Conservation (phyloP, 1,139 yeast species). For the Magnusiomyces ingens region DNA sequence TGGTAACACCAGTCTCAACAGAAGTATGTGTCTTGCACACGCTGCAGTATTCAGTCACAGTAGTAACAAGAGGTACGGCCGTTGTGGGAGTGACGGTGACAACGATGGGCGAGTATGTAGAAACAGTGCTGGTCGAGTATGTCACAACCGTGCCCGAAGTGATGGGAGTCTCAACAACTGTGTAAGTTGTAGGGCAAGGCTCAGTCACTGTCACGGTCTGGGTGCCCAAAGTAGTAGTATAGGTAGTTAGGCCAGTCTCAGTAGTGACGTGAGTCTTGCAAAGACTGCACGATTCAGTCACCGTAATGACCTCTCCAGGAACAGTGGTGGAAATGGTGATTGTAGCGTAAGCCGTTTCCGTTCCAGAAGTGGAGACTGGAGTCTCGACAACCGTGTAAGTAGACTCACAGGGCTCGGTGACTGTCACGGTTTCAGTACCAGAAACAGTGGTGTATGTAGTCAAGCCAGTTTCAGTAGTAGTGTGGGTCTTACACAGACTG, state of each 20-base stretch:
- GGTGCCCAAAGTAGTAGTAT: neutral
- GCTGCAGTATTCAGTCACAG: neutral
- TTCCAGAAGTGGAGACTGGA: neutral
- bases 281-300: neutral
- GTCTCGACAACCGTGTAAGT: neutral
- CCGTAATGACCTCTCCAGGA: neutral
- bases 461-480: too few species aligned
- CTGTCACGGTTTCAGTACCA: neutral
- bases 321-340: neutral
- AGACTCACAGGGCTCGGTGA: slow-evolving; percentile 1
- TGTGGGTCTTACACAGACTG: neutral
- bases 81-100: neutral
- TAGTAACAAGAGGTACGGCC: neutral
- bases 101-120: too few species aligned
- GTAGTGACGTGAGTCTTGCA: neutral
- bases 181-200: neutral
- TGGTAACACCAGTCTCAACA: neutral
- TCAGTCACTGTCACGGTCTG: neutral
- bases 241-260: neutral
- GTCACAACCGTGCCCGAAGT: neutral
- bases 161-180: neutral
- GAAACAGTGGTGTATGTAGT: too few species aligned
- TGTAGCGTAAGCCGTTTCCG: too few species aligned
- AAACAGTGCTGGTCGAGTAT: neutral
- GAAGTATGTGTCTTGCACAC: neutral